Conservation (phyloP, 495 filamentous ascomycete species). For the Aspergillus haitiensis region DNA sequence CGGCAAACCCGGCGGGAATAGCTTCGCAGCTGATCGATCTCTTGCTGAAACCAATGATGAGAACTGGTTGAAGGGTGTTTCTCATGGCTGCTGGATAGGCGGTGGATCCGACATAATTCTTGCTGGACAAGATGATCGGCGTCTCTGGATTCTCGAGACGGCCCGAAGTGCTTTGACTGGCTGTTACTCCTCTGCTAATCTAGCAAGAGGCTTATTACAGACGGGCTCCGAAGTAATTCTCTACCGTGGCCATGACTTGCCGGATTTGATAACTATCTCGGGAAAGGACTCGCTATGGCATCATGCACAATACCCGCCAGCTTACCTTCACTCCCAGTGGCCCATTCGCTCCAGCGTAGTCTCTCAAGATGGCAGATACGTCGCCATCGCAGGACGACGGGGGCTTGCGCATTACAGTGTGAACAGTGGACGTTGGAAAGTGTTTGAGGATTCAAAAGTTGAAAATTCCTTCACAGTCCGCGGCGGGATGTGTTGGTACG, state of each 20-base stretch:
- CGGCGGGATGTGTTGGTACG: constrained; percentile 98
- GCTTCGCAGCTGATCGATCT: constrained; percentile 67
- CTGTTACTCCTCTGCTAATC: constrained; percentile 86
- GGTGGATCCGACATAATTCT: constrained; percentile 85
- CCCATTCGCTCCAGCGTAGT: constrained; percentile 83
- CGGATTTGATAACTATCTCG: constrained; percentile 85
- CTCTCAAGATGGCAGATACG: constrained; percentile 88
- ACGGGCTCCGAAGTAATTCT: constrained; percentile 83
- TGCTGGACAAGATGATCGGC: constrained; percentile 64
- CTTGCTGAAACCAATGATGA: constrained; percentile 69
- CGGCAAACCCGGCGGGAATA: constrained; percentile 80
- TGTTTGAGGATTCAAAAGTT: constrained; percentile 74
- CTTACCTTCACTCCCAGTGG: constrained; percentile 87
- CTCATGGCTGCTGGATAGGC: constrained; percentile 78
- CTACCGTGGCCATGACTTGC: constrained; percentile 88
- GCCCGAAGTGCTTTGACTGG: constrained; percentile 86
- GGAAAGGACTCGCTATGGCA: constrained; percentile 94
- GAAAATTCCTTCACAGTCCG: constrained; percentile 90
- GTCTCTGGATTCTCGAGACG: constrained; percentile 86
- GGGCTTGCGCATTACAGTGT: constrained; percentile 96
- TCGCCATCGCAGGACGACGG: constrained; percentile 88
- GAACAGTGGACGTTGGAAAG: constrained; percentile 93
- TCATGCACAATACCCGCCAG: constrained; percentile 78
- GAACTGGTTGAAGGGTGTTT: constrained; percentile 74
- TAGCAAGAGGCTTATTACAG: constrained; percentile 83